phyloP scores from a whole-genome alignment of 192 early-diverging fungal genomes.

The Coemansia sp. region DNA sequence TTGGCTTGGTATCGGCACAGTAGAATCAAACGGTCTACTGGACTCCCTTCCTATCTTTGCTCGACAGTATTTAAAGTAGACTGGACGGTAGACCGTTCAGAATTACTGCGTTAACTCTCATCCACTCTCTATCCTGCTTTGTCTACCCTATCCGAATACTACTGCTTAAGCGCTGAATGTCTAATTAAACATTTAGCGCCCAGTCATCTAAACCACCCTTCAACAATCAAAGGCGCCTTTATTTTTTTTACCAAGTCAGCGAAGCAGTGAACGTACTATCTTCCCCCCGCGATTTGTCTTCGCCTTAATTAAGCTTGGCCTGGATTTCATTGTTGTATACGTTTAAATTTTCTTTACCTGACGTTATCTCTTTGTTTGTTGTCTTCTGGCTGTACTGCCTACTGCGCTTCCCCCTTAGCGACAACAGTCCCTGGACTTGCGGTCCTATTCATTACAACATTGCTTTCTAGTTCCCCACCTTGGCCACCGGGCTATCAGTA shows the following conservation, averaged over 20 bases:
- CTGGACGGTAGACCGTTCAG: neutral
- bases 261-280: neutral
- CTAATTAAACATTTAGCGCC: slow-evolving; percentile 7
- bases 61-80: neutral
- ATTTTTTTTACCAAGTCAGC: neutral
- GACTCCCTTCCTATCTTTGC: neutral
- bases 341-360: neutral
- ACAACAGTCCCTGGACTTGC: neutral
- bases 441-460: neutral
- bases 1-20: slow-evolving; percentile 1
- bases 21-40: neutral
- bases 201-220: neutral
- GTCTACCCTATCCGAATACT: slow-evolving; percentile 5
- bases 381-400: neutral
- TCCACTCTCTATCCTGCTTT: neutral
- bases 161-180: neutral
- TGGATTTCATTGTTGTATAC: neutral
- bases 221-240: neutral
- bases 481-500: neutral
- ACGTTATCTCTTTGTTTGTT: neutral
- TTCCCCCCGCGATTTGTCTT: neutral
- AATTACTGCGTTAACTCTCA: slow-evolving; percentile 1
- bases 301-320: slow-evolving; percentile 1
- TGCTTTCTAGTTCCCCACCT: neutral
- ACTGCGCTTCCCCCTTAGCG: neutral